A percentile compares a stretch with the other conserved stretches of the same genome.
Evolutionary conservation across 177 flowering plant species (phyloP).

Genomic region (Vitis hybrid): DNA sequence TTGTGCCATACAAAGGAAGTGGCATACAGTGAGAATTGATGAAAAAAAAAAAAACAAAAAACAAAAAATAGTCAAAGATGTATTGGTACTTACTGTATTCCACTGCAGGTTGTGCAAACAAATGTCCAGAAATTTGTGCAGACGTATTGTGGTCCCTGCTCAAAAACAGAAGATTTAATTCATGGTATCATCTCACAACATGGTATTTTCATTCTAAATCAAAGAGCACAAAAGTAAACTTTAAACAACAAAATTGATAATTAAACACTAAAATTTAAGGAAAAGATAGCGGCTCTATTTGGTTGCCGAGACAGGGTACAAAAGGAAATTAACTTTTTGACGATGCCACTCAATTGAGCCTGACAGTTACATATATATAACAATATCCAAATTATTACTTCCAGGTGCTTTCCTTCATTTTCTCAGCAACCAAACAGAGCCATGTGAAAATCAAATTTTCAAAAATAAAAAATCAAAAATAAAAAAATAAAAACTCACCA

Average conservation of each 20-base stretch:
- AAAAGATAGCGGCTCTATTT: too few relatives aligned
- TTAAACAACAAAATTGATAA: too few relatives aligned
- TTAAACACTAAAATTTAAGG: too few relatives aligned
- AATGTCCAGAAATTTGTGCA: conserved; percentile 97
- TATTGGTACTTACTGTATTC: conserved; percentile 79
- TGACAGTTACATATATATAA: neutral
- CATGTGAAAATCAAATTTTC: neutral
- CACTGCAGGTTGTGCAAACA: conserved; percentile 90
- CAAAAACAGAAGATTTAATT: neutral
- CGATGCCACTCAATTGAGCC: too few relatives aligned
- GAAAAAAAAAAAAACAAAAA: neutral
- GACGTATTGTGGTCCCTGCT: conserved; percentile 96
- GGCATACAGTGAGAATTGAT: neutral
- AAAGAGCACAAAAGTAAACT: too few relatives aligned
- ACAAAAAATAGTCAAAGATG: neutral
- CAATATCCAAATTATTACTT: neutral
- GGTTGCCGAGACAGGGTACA: neutral
- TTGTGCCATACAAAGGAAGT: too few relatives aligned
- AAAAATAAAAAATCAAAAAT: conserved; percentile 3
- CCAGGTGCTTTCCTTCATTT: neutral
- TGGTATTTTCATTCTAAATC: too few relatives aligned
- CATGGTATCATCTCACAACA: too few relatives aligned
- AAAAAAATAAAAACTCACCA: conserved; percentile 47
- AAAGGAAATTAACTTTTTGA: conserved; percentile 3
- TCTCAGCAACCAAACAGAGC: neutral